Conservation (phyloP, 495 filamentous ascomycete genomes). For the Penicillium alfredii region DNA sequence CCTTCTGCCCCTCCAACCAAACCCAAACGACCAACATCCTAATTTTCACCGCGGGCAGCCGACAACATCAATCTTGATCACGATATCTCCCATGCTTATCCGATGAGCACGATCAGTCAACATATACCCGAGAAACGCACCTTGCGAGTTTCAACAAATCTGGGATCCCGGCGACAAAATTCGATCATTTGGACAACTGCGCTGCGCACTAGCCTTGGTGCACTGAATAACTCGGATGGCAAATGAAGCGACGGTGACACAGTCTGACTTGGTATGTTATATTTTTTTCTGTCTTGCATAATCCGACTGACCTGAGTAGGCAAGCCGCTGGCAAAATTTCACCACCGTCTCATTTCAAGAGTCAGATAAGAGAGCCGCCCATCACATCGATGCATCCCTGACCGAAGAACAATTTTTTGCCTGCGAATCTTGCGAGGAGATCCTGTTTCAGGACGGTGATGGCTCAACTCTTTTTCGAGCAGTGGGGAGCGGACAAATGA, state of each 20-base stretch:
- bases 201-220: neutral
- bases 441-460: neutral
- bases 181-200: neutral
- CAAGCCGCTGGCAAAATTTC: neutral
- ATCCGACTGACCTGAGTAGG: neutral
- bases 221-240: neutral
- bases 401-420: conserved; percentile 1
- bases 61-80: neutral
- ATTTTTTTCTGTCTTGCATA: neutral
- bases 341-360: neutral
- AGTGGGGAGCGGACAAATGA: neutral
- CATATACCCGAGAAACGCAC: neutral
- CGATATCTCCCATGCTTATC: neutral
- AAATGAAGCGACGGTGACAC: neutral
- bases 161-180: no score
- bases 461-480: neutral
- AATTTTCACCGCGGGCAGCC: neutral
- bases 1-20: neutral
- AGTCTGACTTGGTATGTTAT: neutral
- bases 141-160: no score
- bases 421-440: conserved; percentile 1
- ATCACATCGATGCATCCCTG: neutral
- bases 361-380: neutral
- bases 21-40: neutral
- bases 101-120: neutral